Percentiles rank a stretch among this genome's conserved stretches.
These are phyloP conservation scores for Lithohypha guttulata DNA, from an alignment of 2,329 filamentous ascomycete species.

Conservation along the genomic window DNA sequence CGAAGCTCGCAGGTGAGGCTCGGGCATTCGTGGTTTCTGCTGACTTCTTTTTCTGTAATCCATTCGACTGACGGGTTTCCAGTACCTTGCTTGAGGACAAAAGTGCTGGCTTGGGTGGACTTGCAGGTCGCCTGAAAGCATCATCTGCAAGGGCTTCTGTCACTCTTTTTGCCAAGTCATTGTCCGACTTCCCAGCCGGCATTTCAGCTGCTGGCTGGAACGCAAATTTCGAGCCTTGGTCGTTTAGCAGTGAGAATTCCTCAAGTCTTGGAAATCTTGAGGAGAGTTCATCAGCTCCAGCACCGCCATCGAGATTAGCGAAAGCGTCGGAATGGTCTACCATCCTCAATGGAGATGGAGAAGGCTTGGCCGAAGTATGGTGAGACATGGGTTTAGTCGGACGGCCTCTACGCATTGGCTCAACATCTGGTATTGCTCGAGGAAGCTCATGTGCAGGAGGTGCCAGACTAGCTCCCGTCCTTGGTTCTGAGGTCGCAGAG, in stretches of 20 bases:
- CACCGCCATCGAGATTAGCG: conserved; percentile 68
- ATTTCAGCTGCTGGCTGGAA: conserved; percentile 54
- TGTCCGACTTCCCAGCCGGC: conserved; percentile 35
- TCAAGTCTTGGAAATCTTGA: conserved; percentile 81
- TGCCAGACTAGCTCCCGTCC: conserved; percentile 71
- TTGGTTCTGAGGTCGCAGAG: conserved; percentile 46
- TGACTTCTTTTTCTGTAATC: conserved; percentile 16
- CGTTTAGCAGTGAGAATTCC: conserved; percentile 82
- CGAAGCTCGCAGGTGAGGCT: conserved; percentile 5
- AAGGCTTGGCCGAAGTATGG: conserved; percentile 44
- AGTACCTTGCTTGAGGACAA: conserved; percentile 23
- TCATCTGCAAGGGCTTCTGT: conserved; percentile 73
- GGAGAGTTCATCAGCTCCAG: conserved; percentile 64
- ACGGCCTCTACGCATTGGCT: conserved; percentile 83
- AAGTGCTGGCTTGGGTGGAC: conserved; percentile 24
- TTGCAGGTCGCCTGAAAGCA: conserved; percentile 53
- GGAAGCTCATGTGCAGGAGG: conserved; percentile 50
- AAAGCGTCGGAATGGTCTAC: conserved; percentile 67
- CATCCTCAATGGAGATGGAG: conserved; percentile 58
- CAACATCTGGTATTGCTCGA: conserved; percentile 72
- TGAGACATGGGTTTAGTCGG: conserved; percentile 46
- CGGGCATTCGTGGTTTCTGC: conserved; percentile 14
- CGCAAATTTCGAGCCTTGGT: conserved; percentile 72
- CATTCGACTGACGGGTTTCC: conserved; percentile 19
- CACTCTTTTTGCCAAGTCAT: conserved; percentile 54